Percentiles rank a stretch among this genome's conserved stretches.
phyloP scores from a whole-genome alignment of 768 basidiomycete genomes.

The Hydnomerulius pinastri region DNA sequence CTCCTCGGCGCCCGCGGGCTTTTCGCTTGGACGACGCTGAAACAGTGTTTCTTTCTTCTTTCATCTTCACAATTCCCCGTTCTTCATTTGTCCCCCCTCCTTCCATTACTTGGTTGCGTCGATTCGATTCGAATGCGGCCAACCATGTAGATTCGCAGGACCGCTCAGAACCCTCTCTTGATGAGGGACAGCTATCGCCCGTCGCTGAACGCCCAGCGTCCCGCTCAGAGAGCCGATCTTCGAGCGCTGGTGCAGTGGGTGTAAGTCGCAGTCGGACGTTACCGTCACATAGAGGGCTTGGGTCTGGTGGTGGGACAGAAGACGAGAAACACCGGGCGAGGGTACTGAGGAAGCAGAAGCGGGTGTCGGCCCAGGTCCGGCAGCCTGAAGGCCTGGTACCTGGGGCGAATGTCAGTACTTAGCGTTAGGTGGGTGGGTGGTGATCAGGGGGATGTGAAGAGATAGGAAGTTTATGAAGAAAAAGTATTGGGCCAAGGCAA shows the following conservation, averaged over 20 bases:
- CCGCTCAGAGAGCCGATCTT: slow-evolving; percentile 29
- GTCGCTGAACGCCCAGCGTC: slow-evolving; percentile 46
- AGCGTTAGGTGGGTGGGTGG: neutral
- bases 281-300: slow-evolving; percentile 37
- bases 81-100: neutral
- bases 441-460: neutral
- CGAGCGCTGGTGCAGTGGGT: slow-evolving; percentile 37
- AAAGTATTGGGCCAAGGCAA: neutral
- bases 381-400: slow-evolving; percentile 20
- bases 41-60: slow-evolving; percentile 16
- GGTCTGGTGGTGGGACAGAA: slow-evolving; percentile 17
- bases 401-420: slow-evolving; percentile 26
- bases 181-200: slow-evolving; percentile 45
- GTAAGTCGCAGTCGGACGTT: slow-evolving; percentile 67
- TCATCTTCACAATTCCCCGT: slow-evolving; percentile 6
- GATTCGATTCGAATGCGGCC: slow-evolving; percentile 14
- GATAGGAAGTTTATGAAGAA: neutral
- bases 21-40: slow-evolving; percentile 31
- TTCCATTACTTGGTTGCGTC: neutral
- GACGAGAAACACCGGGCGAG: slow-evolving; percentile 41
- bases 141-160: slow-evolving; percentile 20
- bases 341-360: slow-evolving; percentile 55
- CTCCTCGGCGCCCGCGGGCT: slow-evolving; percentile 33
- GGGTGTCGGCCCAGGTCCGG: slow-evolving; percentile 41
- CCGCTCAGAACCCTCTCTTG: slow-evolving; percentile 25